A percentile compares a stretch with the other conserved stretches of the same genome.
Evolutionary conservation across 1,284 basidiomycete genomes (phyloP).

Genomic region (Schizopora paradoxa): DNA sequence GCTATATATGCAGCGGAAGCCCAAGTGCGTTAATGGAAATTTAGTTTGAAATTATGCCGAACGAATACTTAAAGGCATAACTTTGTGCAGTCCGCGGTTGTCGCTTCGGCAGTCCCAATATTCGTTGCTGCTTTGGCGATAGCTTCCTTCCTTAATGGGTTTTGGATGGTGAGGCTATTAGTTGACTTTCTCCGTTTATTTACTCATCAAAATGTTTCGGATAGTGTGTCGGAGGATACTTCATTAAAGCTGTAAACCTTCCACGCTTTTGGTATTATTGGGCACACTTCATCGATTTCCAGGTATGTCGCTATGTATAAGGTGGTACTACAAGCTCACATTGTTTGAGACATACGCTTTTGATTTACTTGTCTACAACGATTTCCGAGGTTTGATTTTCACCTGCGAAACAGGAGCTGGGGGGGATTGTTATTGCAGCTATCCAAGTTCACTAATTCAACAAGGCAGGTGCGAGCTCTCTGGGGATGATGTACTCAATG

Average conservation of each 20-base stretch:
- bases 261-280: slow-evolving; percentile 56
- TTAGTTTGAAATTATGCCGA: not conserved
- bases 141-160: slow-evolving; percentile 51
- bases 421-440: slow-evolving; percentile 28
- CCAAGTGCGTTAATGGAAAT: slow-evolving; percentile 30
- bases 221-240: slow-evolving; percentile 33
- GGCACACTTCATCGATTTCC: slow-evolving; percentile 50
- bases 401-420: slow-evolving; percentile 31
- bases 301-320: no score
- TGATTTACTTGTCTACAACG: slow-evolving; percentile 39
- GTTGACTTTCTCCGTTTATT: no score
- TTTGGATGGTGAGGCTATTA: slow-evolving; percentile 50
- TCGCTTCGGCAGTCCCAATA: slow-evolving; percentile 50
- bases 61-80: not conserved
- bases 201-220: slow-evolving; percentile 2
- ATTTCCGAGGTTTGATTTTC: slow-evolving; percentile 45
- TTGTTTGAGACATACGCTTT: slow-evolving; percentile 38
- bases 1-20: slow-evolving; percentile 53
- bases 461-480: slow-evolving; percentile 24
- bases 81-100: slow-evolving; percentile 32
- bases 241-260: slow-evolving; percentile 47
- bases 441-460: slow-evolving; percentile 25
- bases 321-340: no score
- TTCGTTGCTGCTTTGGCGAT: slow-evolving; percentile 60
- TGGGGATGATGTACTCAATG: slow-evolving; percentile 29